These are phyloP conservation scores for Fusarium clavum DNA, from an alignment of 2,329 filamentous ascomycete species.

Conservation along the genomic window DNA sequence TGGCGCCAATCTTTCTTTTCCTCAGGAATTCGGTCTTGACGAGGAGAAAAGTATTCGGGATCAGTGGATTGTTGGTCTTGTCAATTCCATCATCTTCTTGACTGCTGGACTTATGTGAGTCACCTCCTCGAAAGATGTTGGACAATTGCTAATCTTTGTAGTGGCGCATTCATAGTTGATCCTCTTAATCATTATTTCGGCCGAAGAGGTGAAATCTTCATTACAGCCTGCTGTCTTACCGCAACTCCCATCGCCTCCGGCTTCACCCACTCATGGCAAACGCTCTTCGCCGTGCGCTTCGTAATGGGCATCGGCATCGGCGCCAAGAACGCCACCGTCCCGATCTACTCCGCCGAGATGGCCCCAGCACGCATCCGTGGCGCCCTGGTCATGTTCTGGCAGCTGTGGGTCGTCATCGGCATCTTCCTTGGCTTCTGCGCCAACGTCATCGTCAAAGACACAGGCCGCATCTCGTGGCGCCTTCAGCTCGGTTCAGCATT, in stretches of 20 bases:
- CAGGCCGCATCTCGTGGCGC: slow-evolving; percentile 67
- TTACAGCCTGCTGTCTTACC: slow-evolving; percentile 60
- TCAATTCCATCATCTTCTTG: slow-evolving; percentile 51
- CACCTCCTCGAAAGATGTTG: accelerated
- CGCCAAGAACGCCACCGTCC: slow-evolving; percentile 71
- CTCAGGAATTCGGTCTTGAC: slow-evolving; percentile 54
- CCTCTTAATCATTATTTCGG: slow-evolving; percentile 73
- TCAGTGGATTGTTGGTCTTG: slow-evolving; percentile 55
- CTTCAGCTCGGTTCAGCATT: slow-evolving; percentile 72
- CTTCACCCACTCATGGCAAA: slow-evolving; percentile 73
- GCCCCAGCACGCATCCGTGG: slow-evolving; percentile 74
- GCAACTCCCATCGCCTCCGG: slow-evolving; percentile 56
- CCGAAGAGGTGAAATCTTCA: slow-evolving; percentile 74
- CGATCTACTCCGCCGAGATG: slow-evolving; percentile 80
- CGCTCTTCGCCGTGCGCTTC: slow-evolving; percentile 73
- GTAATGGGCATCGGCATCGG: slow-evolving; percentile 76
- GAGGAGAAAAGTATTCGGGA: slow-evolving; percentile 53
- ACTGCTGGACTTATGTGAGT: slow-evolving; percentile 69
- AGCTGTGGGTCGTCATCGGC: slow-evolving; percentile 54
- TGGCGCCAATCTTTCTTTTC: slow-evolving; percentile 71
- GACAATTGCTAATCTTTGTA: slow-evolving; percentile 4
- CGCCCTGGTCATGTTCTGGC: slow-evolving; percentile 84
- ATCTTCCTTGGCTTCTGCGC: slow-evolving; percentile 61
- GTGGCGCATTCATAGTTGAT: slow-evolving; percentile 55
- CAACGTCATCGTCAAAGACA: slow-evolving; percentile 65